These are phyloP conservation scores for Anthracocystis setariae DNA, from an alignment of 1,284 basidiomycete genomes.

Conservation along the genomic window DNA sequence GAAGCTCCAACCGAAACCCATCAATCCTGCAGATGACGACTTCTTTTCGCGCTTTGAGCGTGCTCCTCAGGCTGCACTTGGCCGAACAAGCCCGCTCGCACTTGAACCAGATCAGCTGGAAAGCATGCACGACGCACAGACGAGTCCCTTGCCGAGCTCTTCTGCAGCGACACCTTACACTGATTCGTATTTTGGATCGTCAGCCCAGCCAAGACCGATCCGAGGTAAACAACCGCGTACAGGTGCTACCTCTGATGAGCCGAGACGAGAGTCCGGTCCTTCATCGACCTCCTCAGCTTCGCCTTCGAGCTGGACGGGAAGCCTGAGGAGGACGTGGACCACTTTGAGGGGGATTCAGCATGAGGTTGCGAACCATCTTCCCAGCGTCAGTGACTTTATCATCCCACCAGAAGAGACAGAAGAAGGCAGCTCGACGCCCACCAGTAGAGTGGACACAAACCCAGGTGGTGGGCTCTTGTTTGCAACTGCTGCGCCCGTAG, in stretches of 20 bases:
- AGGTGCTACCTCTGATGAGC: neutral
- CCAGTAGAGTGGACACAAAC: slow-evolving; percentile 17
- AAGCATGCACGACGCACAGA: slow-evolving; percentile 50
- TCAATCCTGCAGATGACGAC: slow-evolving; percentile 38
- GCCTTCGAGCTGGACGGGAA: slow-evolving; percentile 49
- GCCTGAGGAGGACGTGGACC: slow-evolving; percentile 52
- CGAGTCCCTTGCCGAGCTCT: slow-evolving; percentile 39
- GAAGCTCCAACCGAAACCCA: slow-evolving; percentile 4
- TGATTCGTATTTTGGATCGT: slow-evolving; percentile 38
- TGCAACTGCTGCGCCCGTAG: slow-evolving; percentile 18
- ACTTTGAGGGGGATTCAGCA: slow-evolving; percentile 46
- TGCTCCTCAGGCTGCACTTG: slow-evolving; percentile 35
- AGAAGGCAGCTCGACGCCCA: slow-evolving; percentile 5
- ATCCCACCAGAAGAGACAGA: slow-evolving; percentile 38
- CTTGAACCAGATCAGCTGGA: slow-evolving; percentile 54
- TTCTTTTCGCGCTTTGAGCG: slow-evolving; percentile 53
- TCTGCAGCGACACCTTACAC: slow-evolving; percentile 7
- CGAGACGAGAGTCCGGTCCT: slow-evolving; percentile 7
- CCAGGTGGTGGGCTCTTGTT: slow-evolving; percentile 39
- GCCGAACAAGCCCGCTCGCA: slow-evolving; percentile 31
- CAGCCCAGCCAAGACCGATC: slow-evolving; percentile 37
- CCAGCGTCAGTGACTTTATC: slow-evolving; percentile 51
- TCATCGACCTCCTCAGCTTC: slow-evolving; percentile 24
- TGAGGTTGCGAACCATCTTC: slow-evolving; percentile 49
- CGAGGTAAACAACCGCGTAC: neutral